Evolutionary conservation across 108 stramenopile species (phyloP).

Genomic region (Cyclostephanos tholiformis): DNA sequence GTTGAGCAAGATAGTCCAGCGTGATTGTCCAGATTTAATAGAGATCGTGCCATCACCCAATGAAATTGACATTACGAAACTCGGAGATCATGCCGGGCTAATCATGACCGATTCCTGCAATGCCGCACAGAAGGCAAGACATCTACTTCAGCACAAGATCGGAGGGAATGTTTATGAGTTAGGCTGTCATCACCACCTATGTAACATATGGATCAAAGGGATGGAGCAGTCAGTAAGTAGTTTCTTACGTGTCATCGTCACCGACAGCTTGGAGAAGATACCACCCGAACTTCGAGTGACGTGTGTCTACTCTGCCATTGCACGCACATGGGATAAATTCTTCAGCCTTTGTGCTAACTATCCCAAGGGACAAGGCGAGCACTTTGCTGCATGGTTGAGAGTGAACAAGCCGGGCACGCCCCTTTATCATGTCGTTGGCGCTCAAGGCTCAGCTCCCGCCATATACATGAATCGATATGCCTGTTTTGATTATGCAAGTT

Average conservation of each 20-base stretch:
- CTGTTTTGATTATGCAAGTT: too few species aligned
- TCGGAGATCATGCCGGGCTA: neutral
- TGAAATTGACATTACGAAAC: too few species aligned
- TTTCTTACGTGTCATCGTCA: neutral
- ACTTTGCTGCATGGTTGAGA: constrained; percentile 5
- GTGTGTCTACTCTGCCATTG: neutral
- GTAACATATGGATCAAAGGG: constrained; percentile 13
- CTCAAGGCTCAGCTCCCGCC: too few species aligned
- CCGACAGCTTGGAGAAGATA: constrained; percentile 10
- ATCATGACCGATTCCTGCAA: constrained; percentile 8
- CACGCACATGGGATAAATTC: constrained; percentile 1
- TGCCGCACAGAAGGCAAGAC: neutral
- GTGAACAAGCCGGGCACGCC: neutral
- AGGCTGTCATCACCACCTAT: too few species aligned
- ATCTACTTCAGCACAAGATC: neutral
- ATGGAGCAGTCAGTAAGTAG: constrained; percentile 1
- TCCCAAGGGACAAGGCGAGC: constrained; percentile 19
- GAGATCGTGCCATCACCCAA: too few species aligned
- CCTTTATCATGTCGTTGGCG: constrained; percentile 8
- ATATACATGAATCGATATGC: too few species aligned
- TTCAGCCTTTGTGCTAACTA: constrained; percentile 20
- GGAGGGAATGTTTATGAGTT: neutral
- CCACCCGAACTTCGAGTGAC: constrained; percentile 1
- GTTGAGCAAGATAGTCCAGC: too few species aligned
- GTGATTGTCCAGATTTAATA: too few species aligned